Evolutionary conservation across 345 rosid species (phyloP).

Genomic region (Odontarrhena argentea): DNA sequence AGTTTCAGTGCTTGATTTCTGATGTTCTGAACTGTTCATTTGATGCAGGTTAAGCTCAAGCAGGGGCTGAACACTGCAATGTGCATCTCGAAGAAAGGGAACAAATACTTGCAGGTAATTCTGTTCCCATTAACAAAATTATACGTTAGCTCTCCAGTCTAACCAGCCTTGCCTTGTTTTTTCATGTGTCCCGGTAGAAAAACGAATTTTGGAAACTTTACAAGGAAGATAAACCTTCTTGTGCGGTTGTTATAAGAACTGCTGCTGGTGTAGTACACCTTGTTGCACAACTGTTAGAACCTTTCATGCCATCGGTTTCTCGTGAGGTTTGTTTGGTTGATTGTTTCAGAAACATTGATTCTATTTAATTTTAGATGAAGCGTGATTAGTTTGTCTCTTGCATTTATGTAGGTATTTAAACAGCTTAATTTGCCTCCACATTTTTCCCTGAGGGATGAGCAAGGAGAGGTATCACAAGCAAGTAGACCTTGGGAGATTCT

Average conservation of each 20-base stretch:
- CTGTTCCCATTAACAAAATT: neutral
- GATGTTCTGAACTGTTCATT: constrained; percentile 19
- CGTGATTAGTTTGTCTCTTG: constrained; percentile 20
- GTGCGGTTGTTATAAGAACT: constrained; percentile 79
- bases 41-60: constrained; percentile 60
- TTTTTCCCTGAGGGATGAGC: constrained; percentile 69
- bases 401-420: constrained; percentile 67
- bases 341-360: constrained; percentile 8
- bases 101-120: constrained; percentile 30
- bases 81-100: too few species aligned
- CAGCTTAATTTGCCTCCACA: constrained; percentile 76
- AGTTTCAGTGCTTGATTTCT: neutral
- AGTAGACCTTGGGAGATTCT: constrained; percentile 80
- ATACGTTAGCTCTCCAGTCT: constrained; percentile 4
- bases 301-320: constrained; percentile 97
- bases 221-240: constrained; percentile 72
- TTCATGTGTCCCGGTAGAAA: constrained; percentile 51
- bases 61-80: too few species aligned
- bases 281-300: constrained; percentile 85
- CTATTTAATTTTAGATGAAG: neutral
- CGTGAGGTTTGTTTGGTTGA: constrained; percentile 56
- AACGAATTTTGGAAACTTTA: constrained; percentile 88
- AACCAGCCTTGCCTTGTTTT: constrained; percentile 12
- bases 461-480: constrained; percentile 63
- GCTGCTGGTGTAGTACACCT: constrained; percentile 81